Conservation (phyloP, 768 basidiomycete species). For the Daedaleopsis nitida region DNA sequence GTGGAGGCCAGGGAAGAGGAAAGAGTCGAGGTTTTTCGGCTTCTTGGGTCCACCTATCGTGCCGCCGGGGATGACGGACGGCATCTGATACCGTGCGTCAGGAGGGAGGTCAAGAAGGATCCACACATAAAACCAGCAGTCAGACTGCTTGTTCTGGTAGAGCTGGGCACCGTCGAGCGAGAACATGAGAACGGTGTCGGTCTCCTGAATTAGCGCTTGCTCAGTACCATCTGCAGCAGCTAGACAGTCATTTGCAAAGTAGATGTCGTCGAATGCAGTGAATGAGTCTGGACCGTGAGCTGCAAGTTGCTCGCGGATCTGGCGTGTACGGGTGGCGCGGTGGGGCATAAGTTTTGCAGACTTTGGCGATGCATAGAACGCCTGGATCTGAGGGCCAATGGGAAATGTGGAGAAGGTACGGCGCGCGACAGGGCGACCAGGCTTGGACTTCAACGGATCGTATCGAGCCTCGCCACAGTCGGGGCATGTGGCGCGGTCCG, state of each 20-base stretch:
- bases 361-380: slow-evolving; percentile 4
- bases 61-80: slow-evolving; percentile 31
- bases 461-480: neutral
- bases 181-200: slow-evolving; percentile 30
- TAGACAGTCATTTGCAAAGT: slow-evolving; percentile 32
- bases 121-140: slow-evolving; percentile 38
- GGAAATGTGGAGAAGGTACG: neutral
- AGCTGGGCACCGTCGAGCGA: slow-evolving; percentile 34
- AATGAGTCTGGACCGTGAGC: no score
- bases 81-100: slow-evolving; percentile 33
- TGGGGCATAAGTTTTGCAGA: no score
- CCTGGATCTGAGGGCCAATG: neutral
- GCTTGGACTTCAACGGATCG: neutral
- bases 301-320: no score
- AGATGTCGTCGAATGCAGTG: neutral
- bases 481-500: neutral
- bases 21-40: slow-evolving; percentile 35
- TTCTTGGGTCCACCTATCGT: slow-evolving; percentile 35
- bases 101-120: slow-evolving; percentile 28
- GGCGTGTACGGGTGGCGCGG: no score
- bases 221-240: slow-evolving; percentile 7
- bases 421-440: neutral
- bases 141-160: slow-evolving; percentile 33
- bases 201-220: slow-evolving; percentile 26
- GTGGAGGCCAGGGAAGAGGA: slow-evolving; percentile 31